Evolutionary conservation across 164 flowering plant species (phyloP).

Genomic region (Annona squamosa): DNA sequence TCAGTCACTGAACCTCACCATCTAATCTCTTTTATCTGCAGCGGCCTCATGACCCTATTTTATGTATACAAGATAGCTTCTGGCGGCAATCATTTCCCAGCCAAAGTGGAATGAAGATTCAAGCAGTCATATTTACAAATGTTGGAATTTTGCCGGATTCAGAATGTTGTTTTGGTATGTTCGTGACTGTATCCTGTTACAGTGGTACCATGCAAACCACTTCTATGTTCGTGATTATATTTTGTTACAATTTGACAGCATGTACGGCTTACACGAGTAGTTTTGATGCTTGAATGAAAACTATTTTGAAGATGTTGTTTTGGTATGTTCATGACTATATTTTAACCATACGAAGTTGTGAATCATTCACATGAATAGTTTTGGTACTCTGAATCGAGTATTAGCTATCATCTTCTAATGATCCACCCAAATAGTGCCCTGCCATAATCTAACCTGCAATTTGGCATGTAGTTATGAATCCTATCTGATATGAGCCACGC

Average conservation of each 20-base stretch:
- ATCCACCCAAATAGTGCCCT: too few species aligned
- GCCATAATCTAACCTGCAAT: too few species aligned
- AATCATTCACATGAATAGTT: too few species aligned
- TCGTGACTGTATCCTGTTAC: not conserved
- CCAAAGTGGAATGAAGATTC: constrained; percentile 22
- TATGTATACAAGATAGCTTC: constrained; percentile 30
- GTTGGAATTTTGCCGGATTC: not conserved
- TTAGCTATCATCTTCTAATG: too few species aligned
- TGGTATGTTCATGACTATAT: too few species aligned
- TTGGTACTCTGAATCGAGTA: too few species aligned
- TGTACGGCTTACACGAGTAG: not conserved
- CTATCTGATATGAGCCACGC: too few species aligned
- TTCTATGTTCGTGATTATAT: not conserved
- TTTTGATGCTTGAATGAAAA: not conserved
- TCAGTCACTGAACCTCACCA: not conserved
- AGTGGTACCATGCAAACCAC: too few species aligned
- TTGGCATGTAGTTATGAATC: too few species aligned
- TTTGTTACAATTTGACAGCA: not conserved
- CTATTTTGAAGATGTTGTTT: too few species aligned
- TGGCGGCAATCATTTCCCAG: constrained; percentile 28
- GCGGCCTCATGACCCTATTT: constrained; percentile 27
- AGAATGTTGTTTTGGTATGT: not conserved
- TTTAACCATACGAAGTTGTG: too few species aligned
- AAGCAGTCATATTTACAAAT: not conserved
- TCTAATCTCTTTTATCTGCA: constrained; percentile 13